Evolutionary conservation across 1,284 basidiomycete species (phyloP), one percentile per base, ranked within the genome.

Genomic region (Mycosarcoma mackinlayi): DNA sequence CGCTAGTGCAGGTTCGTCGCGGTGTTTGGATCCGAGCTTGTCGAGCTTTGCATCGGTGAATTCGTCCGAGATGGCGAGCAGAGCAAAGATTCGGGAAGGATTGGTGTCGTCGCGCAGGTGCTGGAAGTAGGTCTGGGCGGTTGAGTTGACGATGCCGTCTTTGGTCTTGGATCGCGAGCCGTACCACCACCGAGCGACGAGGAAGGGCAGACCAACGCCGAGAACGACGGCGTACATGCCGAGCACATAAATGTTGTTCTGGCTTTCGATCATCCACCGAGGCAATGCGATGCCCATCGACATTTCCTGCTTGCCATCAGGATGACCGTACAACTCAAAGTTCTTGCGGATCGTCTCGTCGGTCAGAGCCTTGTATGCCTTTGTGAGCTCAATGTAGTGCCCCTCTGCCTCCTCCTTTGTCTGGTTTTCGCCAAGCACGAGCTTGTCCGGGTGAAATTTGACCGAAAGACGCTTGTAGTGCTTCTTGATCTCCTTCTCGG

Each of bases 251-350:
- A 92, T 88, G 67, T 91, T 93, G 85, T 98, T 96, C 79, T 92
- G 88, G 45, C 91, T 89, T 79, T 95, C 93, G 52, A 98, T 88
- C 58, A 99, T 89, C 93, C 94, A 98, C 49, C 89, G 87, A 0
- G 96, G 96, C 16, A 99, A 86, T 0, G 96, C 96, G 75, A 99
- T 96, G 62, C 95, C 95, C 88, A 95, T 93, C 42, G 91, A 90
- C 58, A 95, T 87, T 81, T 95, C 92, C 84, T 97, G 93, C 31
- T 93, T 91, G 13, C 96, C 96, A 83, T 99, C 96, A 0, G 96
- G 96, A 81, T 99, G 92, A 5, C 94, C 94, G 78, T 93, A 98
- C 45, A 91, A 86, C 77, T 92, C 89, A 84, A 90, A 90, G 84
- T 99, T 99, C 80, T 92, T 89, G 45, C 94, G 91, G 59, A 93